These are phyloP conservation scores for Hygrophorus pudorinus DNA, from an alignment of 768 basidiomycete genomes.

Conservation along the genomic window DNA sequence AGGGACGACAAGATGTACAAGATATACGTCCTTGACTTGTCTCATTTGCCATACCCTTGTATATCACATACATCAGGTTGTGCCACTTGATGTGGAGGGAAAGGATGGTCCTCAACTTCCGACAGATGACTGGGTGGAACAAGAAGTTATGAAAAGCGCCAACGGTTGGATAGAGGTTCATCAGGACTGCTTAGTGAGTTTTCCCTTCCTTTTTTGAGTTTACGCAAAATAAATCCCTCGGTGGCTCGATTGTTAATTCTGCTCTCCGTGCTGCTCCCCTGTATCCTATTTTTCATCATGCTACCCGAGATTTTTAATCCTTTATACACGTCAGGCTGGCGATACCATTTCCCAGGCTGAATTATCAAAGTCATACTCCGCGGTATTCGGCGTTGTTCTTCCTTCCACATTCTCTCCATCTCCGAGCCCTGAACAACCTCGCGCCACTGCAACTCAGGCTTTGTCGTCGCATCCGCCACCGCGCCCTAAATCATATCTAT, in stretches of 20 bases:
- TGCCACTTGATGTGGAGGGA: constrained; percentile 46
- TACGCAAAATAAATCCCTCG: no score
- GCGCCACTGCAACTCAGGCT: constrained; percentile 17
- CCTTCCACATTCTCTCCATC: constrained; percentile 15
- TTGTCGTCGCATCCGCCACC: constrained; percentile 20
- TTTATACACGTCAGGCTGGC: constrained; percentile 23
- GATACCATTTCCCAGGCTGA: constrained; percentile 24
- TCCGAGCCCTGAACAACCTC: neutral
- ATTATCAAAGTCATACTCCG: constrained; percentile 34
- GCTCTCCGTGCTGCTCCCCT: no score
- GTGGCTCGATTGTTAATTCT: no score
- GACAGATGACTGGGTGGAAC: constrained; percentile 68
- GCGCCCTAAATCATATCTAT: constrained; percentile 27
- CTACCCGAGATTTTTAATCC: constrained; percentile 1
- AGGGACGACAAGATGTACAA: constrained; percentile 39
- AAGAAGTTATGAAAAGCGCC: constrained; percentile 55
- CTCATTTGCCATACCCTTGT: constrained; percentile 53
- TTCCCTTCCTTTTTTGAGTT: constrained; percentile 1
- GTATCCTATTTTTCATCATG: no score
- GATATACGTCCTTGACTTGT: constrained; percentile 59
- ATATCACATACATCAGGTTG: constrained; percentile 61
- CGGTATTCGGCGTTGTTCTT: constrained; percentile 36
- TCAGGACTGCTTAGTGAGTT: constrained; percentile 56
- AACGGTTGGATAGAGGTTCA: constrained; percentile 70
- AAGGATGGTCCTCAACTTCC: constrained; percentile 60